Base-by-base conservation (phyloP, 2,329 filamentous ascomycete genomes). In the Aspergillus awamori region DNA sequence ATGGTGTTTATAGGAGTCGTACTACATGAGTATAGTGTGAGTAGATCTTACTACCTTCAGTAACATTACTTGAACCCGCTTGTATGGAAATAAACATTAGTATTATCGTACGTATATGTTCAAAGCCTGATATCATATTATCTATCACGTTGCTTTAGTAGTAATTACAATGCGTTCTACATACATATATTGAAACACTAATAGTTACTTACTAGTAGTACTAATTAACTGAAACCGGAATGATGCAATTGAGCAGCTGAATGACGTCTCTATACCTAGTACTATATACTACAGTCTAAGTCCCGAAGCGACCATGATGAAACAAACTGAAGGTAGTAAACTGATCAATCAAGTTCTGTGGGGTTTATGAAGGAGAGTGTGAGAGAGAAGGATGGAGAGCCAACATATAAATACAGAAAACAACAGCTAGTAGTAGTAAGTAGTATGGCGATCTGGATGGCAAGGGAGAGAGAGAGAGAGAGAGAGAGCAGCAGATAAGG, bases 331-430 rank as follows among this genome's bases (percentile, higher is more conserved):
- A 43, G n/a, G 17, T 43, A 10, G 3, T 30, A 10, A 43, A 45
- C 41, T 15, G 41, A 24, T 36, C 30, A 41, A 17, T 48, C 45
- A 48, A 48, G 45, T 22, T 24, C 5, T 24, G 28, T 30, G 28
- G 13, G 33, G 33, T 11, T 36, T 36, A 1, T 13, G 11, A 36
- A 13, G 11, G 33, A 36, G 33, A 36, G 6, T 26, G 26, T 26
- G 4, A 5, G 33, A 36, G 13, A 36, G 4, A 4, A 10, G 33
- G 11, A 36, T 13, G 11, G 45, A 49, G 24, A 49, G 15, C 24
- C 15, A 49, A 28, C 45, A 49, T 49, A 49, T 24, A 49, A 49
- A 49, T 49, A 49, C 45, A 49, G 15, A 15, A 49, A 49, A 15
- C 11, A 26, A 49, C 45, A 49, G 5, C 26, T 30, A 30, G 33